Base-by-base conservation (phyloP, 2,329 filamentous ascomycete genomes). In the Ascochyta rabiei region DNA sequence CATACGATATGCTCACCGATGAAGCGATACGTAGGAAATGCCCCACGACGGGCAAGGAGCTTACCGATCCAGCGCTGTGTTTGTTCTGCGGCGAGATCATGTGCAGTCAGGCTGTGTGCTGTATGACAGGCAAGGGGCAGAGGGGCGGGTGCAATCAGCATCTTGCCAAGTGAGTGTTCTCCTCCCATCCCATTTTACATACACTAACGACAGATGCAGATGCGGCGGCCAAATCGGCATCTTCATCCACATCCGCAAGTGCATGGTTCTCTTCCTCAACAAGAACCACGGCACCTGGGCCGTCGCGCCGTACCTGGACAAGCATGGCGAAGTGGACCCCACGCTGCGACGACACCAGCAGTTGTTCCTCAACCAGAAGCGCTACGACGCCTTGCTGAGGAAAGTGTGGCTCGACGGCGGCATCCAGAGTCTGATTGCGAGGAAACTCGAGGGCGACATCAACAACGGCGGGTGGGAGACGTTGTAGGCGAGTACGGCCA, bases 401-500 rank as follows among this genome's bases (percentile, higher is more conserved):
- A 90, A 88, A 63, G 86, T 93, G 38, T 97, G 96, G 88, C 80
- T 98, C 56, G 85, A 87, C 44, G 92, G 97, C 67, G 88, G 89
- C 4, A 86, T 99, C 24, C 93, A 93, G 31, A 96, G 90, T 63
- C 87, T 91, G 41, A 96, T 99, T 71, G 90, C 89, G 61, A 83
- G 95, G 62, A 93, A 91, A 76, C 77, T 99, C 62, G 95, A 99
- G 79, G 89, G 91, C 13, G 95, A 99, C 74, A 91, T 97, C 39
- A 99, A 99, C 72, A 97, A 91, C 67, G 95, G 95, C 0, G 95
- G 95, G 0, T 99, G 95, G 95, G 95, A 99, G 79, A 97, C 80
- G 30, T 64, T 82, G 61, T 82, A 56, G 15, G 7, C 19, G 37
- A 21, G 12, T 13, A 3, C 6, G 10, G 10, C 10, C 6, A 7